Evolutionary conservation across 768 basidiomycete genomes (phyloP).

Genomic region (Arthromyces matolae): DNA sequence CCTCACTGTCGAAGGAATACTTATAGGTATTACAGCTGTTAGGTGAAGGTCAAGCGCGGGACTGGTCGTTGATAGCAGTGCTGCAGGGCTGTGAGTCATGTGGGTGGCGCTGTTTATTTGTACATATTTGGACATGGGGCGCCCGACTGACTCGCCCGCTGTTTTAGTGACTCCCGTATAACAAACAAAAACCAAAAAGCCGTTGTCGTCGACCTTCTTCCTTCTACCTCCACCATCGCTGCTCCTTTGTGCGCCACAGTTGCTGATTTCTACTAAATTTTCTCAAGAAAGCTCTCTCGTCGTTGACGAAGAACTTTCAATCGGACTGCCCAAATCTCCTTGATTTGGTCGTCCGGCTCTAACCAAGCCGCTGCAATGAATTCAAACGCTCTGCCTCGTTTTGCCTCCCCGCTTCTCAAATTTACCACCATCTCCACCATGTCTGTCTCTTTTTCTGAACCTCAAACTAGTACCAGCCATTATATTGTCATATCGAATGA

Average conservation of each 20-base stretch:
- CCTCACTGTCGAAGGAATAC: too few species aligned
- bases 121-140: slow-evolving; percentile 15
- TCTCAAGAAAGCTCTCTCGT: slow-evolving; percentile 21
- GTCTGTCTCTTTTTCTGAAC: slow-evolving; percentile 15
- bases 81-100: slow-evolving; percentile 22
- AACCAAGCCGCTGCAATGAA: slow-evolving; percentile 39
- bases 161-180: slow-evolving; percentile 14
- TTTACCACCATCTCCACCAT: slow-evolving; percentile 16
- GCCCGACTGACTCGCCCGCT: slow-evolving; percentile 22
- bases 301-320: slow-evolving; percentile 34
- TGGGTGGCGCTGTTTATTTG: slow-evolving; percentile 20
- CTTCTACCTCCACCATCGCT: neutral
- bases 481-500: slow-evolving; percentile 29
- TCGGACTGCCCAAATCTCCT: slow-evolving; percentile 44
- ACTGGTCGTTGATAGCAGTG: slow-evolving; percentile 2
- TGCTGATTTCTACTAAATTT: slow-evolving; percentile 11
- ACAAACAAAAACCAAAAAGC: slow-evolving; percentile 10
- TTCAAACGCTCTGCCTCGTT: slow-evolving; percentile 17
- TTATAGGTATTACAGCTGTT: too few species aligned
- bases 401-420: slow-evolving; percentile 22
- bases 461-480: slow-evolving; percentile 16
- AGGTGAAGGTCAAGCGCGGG: too few species aligned
- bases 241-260: neutral
- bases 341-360: slow-evolving; percentile 36
- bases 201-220: neutral